Percentiles rank a stretch among this genome's conserved stretches.
phyloP scores from a whole-genome alignment of 2,329 filamentous ascomycete species.

The Didymella glomerata region DNA sequence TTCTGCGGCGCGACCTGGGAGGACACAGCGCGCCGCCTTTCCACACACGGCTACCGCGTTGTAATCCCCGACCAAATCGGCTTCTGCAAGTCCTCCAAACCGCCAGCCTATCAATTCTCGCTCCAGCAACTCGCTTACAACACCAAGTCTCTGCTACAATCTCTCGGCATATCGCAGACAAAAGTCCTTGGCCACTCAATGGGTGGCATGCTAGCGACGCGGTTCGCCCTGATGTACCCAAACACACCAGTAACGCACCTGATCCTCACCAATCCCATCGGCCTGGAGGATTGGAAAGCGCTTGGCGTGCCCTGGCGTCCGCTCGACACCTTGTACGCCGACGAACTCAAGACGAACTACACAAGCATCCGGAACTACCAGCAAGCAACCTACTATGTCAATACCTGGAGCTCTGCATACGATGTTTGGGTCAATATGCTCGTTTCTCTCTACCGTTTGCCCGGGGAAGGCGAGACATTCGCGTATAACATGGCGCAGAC shows the following conservation, averaged over 20 bases:
- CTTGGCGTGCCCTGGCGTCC: slow-evolving; percentile 38
- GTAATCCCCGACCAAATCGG: slow-evolving; percentile 64
- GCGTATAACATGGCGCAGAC: slow-evolving; percentile 60
- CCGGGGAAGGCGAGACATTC: slow-evolving; percentile 52
- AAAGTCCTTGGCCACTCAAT: slow-evolving; percentile 65
- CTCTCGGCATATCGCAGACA: slow-evolving; percentile 55
- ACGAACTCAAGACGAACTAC: slow-evolving; percentile 37
- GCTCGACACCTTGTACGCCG: slow-evolving; percentile 29
- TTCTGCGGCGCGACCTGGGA: slow-evolving; percentile 65
- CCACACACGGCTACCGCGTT: slow-evolving; percentile 59
- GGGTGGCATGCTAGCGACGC: slow-evolving; percentile 63
- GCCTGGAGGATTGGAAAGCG: slow-evolving; percentile 62
- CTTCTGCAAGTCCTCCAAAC: slow-evolving; percentile 67
- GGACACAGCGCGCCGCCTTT: slow-evolving; percentile 56
- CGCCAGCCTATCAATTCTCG: slow-evolving; percentile 61
- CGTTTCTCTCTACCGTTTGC: slow-evolving; percentile 60
- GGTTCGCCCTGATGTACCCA: slow-evolving; percentile 63
- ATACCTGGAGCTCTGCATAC: slow-evolving; percentile 59
- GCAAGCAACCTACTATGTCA: slow-evolving; percentile 42
- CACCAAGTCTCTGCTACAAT: slow-evolving; percentile 58
- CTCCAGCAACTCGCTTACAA: slow-evolving; percentile 62
- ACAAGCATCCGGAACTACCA: slow-evolving; percentile 39
- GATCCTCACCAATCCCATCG: slow-evolving; percentile 62
- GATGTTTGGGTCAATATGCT: slow-evolving; percentile 66
- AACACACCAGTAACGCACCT: slow-evolving; percentile 54